Base-by-base conservation (phyloP, 306 rosid genomes). In the Purshia tridentata region DNA sequence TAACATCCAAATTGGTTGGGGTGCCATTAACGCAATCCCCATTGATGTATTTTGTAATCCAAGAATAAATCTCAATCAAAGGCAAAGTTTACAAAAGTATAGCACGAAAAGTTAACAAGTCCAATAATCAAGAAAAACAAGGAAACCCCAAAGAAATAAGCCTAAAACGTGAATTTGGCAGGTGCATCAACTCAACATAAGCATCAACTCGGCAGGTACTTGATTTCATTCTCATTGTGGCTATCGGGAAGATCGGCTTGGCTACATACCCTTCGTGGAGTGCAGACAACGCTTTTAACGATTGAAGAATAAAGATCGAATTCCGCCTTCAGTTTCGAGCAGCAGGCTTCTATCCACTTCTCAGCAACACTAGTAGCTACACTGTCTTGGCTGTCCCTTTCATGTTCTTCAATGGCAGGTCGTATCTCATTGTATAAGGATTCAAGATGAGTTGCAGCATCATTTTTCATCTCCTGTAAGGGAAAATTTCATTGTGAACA, bases 371-470 rank as follows among this genome's bases (percentile, higher is more conserved):
- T 81, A 2, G 97, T 93, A 9, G 98, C 87, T 29, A 93, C 98
- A 65, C 78, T 89, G 78, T 94, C 97, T 86, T 94, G 98, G 81
- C 78, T 86, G 76, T 91, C 97, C 81, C 97, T 88, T 80, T 94
- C 97, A 44, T 94, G 90, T 77, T 94, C 98, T 86, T 94, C 98
- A 71, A 94, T 94, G 72, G 98, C 96, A 16, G 98, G 98, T 54
- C 98, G 80, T 72, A 94, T 91, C 80, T 94, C 98, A 62, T 91
- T 83, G 80, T 91, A 94, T 49, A 94, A 77, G 46, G 88, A 75
- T 77, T 91, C 93, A 50, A 94, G 96, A 37, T 77, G 85, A 8
- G 88, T 50, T 29, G 82, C 54, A 8, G 91, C 92, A 0, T 84
- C 85, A 4, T 81, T 85, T 88, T 87, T 94, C 47, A 81, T 69